Evolutionary conservation across 2,329 filamentous ascomycete genomes (phyloP), one percentile per base, ranked within the genome.

Genomic region (Akanthomyces dipterigenus): DNA sequence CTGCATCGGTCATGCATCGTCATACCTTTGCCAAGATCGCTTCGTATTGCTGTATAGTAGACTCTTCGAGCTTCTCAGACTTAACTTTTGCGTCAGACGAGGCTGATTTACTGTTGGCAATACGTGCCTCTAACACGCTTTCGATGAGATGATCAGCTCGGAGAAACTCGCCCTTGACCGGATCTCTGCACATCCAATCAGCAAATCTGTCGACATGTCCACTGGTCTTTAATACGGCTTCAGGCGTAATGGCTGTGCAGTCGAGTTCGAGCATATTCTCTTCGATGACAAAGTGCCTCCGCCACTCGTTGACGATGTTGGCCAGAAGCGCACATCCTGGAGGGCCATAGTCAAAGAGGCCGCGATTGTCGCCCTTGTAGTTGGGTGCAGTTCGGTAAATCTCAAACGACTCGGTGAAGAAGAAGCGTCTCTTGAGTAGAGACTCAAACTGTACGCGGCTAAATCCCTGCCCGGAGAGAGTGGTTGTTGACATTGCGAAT

Each of bases 191-290:
- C 84, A 88, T 88, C 84, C 83, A 88, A 70, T 88, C 85, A 66
- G 86, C 84, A 70, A 89, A 89, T 72, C 87, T 88, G 70, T 88
- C 86, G 49, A 89, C 86, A 71, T 89, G 87, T 50, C 87, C 87
- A 68, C 78, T 82, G 34, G 87, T 88, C 76, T 88, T 87, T 62
- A 90, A 78, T 14, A 90, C 84, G 55, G 87, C 81, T 68, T 88
- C 80, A 24, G 87, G 87, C 28, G 87, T 89, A 64, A 89, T 76
- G 80, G 88, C 88, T 28, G 86, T 86, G 72, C 84, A 87, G 71
- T 89, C 87, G 62, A 89, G 79, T 73, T 88, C 85, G n/a, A 64
- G 31, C 62, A 65, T 66, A 22, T 64, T 63, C 28, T 66, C 63
- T 48, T 64, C 60, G 14, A 63, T 59, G 12, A 65, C 46, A 50